Evolutionary conservation across 2,329 filamentous ascomycete species (phyloP).

Genomic region (Colletotrichum scovillei): DNA sequence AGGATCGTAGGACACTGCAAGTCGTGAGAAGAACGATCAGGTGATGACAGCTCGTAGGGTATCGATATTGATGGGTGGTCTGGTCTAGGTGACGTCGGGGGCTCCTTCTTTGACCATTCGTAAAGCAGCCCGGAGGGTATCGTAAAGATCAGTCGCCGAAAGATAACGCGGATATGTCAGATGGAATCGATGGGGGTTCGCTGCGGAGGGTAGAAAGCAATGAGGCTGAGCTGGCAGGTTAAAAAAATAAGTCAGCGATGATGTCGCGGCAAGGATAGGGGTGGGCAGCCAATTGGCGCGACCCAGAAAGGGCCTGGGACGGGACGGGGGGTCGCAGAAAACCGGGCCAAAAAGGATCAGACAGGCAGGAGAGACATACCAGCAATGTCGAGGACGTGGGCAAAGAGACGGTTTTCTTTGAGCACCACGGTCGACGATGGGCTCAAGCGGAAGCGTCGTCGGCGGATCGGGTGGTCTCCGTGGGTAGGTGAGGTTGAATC

Average conservation of each 20-base stretch:
- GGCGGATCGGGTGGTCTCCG: constrained; percentile 5
- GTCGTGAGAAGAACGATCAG: constrained; percentile 8
- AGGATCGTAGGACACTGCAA: constrained; percentile 2
- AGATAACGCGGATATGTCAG: neutral
- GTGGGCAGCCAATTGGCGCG: constrained; percentile 35
- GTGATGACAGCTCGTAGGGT: constrained; percentile 11
- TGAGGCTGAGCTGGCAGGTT: constrained; percentile 33
- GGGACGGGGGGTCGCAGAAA: neutral
- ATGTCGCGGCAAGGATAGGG: constrained; percentile 37
- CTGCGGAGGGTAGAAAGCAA: constrained; percentile 7
- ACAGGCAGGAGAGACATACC: constrained; percentile 17
- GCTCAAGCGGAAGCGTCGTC: constrained; percentile 11
- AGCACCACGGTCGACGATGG: constrained; percentile 26
- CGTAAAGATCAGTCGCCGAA: neutral
- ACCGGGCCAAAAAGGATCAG: neutral
- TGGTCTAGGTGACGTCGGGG: constrained; percentile 16
- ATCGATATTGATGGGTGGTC: constrained; percentile 5
- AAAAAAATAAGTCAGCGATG: constrained; percentile 34
- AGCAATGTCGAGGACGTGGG: constrained; percentile 25
- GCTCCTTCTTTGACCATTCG: constrained; percentile 32
- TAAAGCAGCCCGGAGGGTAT: constrained; percentile 17
- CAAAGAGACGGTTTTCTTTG: constrained; percentile 9
- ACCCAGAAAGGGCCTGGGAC: constrained; percentile 15
- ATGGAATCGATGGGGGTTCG: neutral
- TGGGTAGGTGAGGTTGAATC: constrained; percentile 28